Evolutionary conservation across 768 basidiomycete genomes (phyloP).

Genomic region (Sistotremastrum niveocremeum): DNA sequence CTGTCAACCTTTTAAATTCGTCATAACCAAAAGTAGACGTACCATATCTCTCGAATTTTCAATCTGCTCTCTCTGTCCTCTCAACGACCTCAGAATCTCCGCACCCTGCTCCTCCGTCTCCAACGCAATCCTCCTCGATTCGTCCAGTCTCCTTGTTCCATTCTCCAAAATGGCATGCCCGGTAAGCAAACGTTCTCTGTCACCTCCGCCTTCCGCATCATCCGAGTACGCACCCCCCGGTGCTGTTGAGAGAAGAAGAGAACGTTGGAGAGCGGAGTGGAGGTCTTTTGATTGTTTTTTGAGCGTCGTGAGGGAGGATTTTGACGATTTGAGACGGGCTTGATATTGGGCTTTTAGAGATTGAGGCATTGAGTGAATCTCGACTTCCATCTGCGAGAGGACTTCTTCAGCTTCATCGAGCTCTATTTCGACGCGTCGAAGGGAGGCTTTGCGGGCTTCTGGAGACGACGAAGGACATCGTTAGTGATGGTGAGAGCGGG

Average conservation of each 20-base stretch:
- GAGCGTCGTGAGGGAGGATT: constrained; percentile 57
- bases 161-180: constrained; percentile 74
- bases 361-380: constrained; percentile 88
- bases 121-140: constrained; percentile 82
- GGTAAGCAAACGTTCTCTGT: constrained; percentile 65
- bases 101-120: constrained; percentile 96
- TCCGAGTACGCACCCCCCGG: constrained; percentile 39
- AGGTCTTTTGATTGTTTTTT: constrained; percentile 75
- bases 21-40: constrained; percentile 13
- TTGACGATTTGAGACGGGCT: constrained; percentile 57
- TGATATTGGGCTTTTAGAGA: constrained; percentile 70
- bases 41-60: constrained; percentile 87
- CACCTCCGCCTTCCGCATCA: constrained; percentile 60
- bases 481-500: neutral
- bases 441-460: constrained; percentile 73
- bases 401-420: constrained; percentile 98
- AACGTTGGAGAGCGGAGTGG: constrained; percentile 53
- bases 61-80: constrained; percentile 86
- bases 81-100: constrained; percentile 75
- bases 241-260: constrained; percentile 59
- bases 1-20: neutral
- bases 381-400: constrained; percentile 98
- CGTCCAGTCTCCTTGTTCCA: constrained; percentile 72
- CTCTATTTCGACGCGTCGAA: constrained; percentile 86
- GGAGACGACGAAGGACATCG: constrained; percentile 4